Evolutionary conservation across 2,329 filamentous ascomycete genomes (phyloP).

Genomic region (Pseudocercospora macadamiae): DNA sequence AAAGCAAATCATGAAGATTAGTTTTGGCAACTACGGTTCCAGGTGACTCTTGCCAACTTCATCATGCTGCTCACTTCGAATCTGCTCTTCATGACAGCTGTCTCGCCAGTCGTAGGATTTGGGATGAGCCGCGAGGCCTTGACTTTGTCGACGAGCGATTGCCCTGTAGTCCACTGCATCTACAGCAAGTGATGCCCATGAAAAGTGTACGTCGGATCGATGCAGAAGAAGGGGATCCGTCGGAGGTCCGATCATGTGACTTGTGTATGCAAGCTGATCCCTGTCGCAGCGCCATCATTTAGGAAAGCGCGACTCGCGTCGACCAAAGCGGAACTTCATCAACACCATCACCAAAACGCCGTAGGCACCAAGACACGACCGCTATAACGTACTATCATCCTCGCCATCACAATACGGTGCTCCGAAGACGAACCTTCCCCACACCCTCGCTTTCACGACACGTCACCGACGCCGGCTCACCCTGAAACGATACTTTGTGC

Average conservation of each 20-base stretch:
- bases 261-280: neutral
- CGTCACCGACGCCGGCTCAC: neutral
- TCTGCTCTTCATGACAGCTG: too few relatives aligned
- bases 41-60: too few relatives aligned
- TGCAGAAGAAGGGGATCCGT: too few relatives aligned
- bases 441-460: neutral
- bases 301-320: conserved; percentile 5
- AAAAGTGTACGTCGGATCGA: too few relatives aligned
- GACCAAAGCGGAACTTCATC: conserved; percentile 1
- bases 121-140: too few relatives aligned
- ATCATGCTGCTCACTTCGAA: too few relatives aligned
- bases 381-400: neutral
- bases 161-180: too few relatives aligned
- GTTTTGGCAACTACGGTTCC: too few relatives aligned
- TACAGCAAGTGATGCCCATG: too few relatives aligned
- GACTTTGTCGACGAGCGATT: too few relatives aligned
- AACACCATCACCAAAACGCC: neutral
- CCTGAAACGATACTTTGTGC: conserved; percentile 7
- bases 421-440: neutral
- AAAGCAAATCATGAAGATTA: too few relatives aligned
- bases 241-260: neutral
- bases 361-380: neutral
- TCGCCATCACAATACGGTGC: neutral
- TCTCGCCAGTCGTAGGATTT: too few relatives aligned
- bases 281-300: neutral